These are phyloP conservation scores for Acacia crassicarpa DNA, from an alignment of 306 rosid genomes.

Conservation along the genomic window DNA sequence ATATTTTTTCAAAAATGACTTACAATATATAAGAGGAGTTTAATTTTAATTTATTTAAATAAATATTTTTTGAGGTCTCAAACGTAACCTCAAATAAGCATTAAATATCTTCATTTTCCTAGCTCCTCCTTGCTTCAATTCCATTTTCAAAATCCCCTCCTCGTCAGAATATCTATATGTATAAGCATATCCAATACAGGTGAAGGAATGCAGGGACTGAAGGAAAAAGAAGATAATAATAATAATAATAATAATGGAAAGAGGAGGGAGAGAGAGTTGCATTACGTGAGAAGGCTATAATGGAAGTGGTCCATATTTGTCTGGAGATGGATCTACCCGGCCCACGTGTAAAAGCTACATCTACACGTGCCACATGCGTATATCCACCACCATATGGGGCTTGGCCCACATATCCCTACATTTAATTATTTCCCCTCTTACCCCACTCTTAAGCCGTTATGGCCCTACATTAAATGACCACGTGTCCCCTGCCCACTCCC, in stretches of 20 bases:
- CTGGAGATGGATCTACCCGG: not conserved
- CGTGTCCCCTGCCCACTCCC: constrained; percentile 41
- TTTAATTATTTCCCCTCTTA: constrained; percentile 41
- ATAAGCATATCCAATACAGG: too few species aligned
- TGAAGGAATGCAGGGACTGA: not conserved
- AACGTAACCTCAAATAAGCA: too few species aligned
- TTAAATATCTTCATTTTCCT: too few species aligned
- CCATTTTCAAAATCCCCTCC: too few species aligned
- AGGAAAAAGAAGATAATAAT: too few species aligned
- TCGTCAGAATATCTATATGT: too few species aligned
- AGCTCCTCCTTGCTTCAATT: too few species aligned
- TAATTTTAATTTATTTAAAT: too few species aligned
- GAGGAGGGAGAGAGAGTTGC: not conserved
- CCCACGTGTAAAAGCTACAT: constrained; percentile 31
- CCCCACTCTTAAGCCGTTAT: constrained; percentile 36
- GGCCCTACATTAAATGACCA: constrained; percentile 58
- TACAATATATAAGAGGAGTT: too few species aligned
- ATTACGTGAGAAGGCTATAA: not conserved
- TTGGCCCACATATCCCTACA: not conserved
- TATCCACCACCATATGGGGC: constrained; percentile 7
- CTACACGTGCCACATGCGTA: constrained; percentile 27
- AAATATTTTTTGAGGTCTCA: too few species aligned
- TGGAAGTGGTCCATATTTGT: constrained; percentile 1
- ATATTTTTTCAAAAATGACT: too few species aligned
- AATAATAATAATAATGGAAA: not conserved